These are phyloP conservation scores for Podospora sp. DNA, from an alignment of 495 filamentous ascomycete genomes.

Conservation along the genomic window DNA sequence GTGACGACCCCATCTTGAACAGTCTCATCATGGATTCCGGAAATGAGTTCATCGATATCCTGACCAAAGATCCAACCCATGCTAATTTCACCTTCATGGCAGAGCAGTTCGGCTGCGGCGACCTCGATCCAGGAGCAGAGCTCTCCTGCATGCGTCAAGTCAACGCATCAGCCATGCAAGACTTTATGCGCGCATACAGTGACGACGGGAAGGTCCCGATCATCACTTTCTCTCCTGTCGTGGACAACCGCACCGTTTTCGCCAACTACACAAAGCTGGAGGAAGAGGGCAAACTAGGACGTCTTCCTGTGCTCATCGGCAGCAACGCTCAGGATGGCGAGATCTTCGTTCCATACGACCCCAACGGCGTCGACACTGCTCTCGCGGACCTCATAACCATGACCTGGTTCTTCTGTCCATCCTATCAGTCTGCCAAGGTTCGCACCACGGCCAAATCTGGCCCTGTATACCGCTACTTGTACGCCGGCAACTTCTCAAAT, in stretches of 20 bases:
- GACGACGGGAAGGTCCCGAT: slow-evolving; percentile 34
- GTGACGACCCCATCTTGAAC: slow-evolving; percentile 47
- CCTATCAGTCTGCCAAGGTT: slow-evolving; percentile 24
- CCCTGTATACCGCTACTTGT: slow-evolving; percentile 48
- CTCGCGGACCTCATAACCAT: slow-evolving; percentile 19
- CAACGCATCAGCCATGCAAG: slow-evolving; percentile 35
- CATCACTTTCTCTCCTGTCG: slow-evolving; percentile 31
- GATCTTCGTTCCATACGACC: slow-evolving; percentile 20
- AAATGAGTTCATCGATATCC: slow-evolving; percentile 46
- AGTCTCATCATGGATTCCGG: slow-evolving; percentile 58
- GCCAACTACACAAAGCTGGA: slow-evolving; percentile 39
- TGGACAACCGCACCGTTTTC: slow-evolving; percentile 44
- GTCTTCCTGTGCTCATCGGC: slow-evolving; percentile 28
- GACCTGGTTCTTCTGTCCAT: slow-evolving; percentile 32
- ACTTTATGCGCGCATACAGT: slow-evolving; percentile 38
- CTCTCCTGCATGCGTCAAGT: slow-evolving; percentile 50
- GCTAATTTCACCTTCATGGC: slow-evolving; percentile 44
- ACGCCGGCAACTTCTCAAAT: slow-evolving; percentile 52
- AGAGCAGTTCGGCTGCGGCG: slow-evolving; percentile 40
- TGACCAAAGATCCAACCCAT: slow-evolving; percentile 32
- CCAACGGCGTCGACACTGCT: slow-evolving; percentile 21
- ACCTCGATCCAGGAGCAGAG: slow-evolving; percentile 37
- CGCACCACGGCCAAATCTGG: slow-evolving; percentile 29
- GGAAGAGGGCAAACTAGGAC: slow-evolving; percentile 15
- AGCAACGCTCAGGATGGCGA: slow-evolving; percentile 29